Conservation (phyloP, 1,284 basidiomycete genomes). For the Pascua guehoae region DNA sequence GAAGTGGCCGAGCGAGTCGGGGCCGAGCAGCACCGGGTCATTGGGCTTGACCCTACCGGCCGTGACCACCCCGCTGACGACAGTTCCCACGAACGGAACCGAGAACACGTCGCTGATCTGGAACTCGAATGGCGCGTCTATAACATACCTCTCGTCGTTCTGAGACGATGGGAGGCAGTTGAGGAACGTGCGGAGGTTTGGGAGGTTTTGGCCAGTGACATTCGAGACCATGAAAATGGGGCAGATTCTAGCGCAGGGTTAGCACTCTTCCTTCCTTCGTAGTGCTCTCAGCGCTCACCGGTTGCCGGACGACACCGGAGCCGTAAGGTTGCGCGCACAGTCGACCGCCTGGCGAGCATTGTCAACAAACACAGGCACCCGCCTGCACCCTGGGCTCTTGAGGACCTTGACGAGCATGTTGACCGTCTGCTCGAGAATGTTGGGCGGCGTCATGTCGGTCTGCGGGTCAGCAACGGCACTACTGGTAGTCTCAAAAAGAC, state of each 20-base stretch:
- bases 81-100: conserved; percentile 91
- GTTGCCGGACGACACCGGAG: conserved; percentile 60
- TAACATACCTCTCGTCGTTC: conserved; percentile 68
- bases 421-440: conserved; percentile 82
- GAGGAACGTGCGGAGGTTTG: conserved; percentile 72
- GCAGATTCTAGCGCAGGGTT: conserved; percentile 61
- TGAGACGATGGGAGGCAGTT: conserved; percentile 83
- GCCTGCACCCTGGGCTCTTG: conserved; percentile 88
- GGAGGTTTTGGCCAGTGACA: conserved; percentile 83
- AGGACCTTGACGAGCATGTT: conserved; percentile 92
- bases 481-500: not conserved
- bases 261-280: not conserved
- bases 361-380: conserved; percentile 51
- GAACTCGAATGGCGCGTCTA: conserved; percentile 81
- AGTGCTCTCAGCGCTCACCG: conserved; percentile 52
- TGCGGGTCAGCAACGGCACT: conserved; percentile 34
- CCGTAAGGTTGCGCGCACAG: conserved; percentile 57
- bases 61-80: conserved; percentile 87
- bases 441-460: conserved; percentile 97
- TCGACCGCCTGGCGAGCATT: conserved; percentile 68
- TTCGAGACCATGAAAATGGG: conserved; percentile 94
- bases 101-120: conserved; percentile 59
- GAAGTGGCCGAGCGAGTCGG: conserved; percentile 89
- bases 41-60: conserved; percentile 71
- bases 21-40: conserved; percentile 80